Evolutionary conservation across 1,284 basidiomycete genomes (phyloP), one percentile per base, ranked within the genome.

Genomic region (Volvariella volvacea): DNA sequence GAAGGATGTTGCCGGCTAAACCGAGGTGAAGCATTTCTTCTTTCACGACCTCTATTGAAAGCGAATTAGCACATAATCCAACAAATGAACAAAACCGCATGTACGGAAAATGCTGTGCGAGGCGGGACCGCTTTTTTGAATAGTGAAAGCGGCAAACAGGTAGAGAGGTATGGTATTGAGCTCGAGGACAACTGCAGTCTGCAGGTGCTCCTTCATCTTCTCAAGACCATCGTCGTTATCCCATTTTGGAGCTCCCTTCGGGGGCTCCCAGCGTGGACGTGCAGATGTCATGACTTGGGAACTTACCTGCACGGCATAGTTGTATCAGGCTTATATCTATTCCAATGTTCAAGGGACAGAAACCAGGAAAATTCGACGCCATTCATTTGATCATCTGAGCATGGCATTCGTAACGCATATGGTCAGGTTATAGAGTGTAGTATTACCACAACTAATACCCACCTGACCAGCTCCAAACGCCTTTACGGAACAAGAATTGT

Each of bases 1-100:
- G 32, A 4, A 42, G 25, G 4, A 42, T 42, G 32, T 42, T 42
- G 25, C 41, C 41, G 16, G 41, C 30, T 4, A 42, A 20, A 33
- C 41, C 41, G n/a, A 42, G 41, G 22, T 42, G 41, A 16, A 33
- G 22, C 41, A 42, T 42, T 42, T 42, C 41, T 14, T 42, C 28
- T 31, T 17, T 42, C 15, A 31, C n/a, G 7, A 42, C 33, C 8
- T 19, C 41, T 42, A 20, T 9, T 31, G 9, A 31, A 9, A 31
- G n/a, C 9, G 9, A 31, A 9, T 9, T 31, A n/a, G n/a, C 9
- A 31, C 30, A n/a, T n/a, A 31, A 31, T 31, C 30, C n/a, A 9
- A 9, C 30, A 19, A 22, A n/a, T 31, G 15, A 33, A 15, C 15
- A 42, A 32, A 19, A 12, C 30, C n/a, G 32, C 14, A 25, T 22